phyloP scores from a whole-genome alignment of 176 grass and related monocot genomes.

The Oryza glaberrima region DNA sequence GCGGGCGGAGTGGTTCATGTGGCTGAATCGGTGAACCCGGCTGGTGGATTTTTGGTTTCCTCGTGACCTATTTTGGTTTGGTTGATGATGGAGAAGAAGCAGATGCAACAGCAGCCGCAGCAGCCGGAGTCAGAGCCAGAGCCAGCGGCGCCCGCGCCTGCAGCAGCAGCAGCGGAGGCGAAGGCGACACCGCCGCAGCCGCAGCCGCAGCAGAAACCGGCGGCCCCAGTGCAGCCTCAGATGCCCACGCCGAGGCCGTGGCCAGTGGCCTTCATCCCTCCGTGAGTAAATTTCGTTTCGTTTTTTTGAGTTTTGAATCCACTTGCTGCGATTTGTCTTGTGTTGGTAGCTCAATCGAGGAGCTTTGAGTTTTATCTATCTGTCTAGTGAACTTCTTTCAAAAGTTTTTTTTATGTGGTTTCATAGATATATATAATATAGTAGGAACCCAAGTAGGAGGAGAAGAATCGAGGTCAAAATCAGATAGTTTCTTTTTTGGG shows the following conservation, averaged over 20 bases:
- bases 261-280: constrained; percentile 45
- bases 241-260: constrained; percentile 22
- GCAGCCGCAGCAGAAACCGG: constrained; percentile 15
- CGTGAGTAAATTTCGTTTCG: constrained; percentile 39
- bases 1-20: not conserved
- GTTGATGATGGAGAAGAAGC: constrained; percentile 44
- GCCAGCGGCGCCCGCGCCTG: constrained; percentile 7
- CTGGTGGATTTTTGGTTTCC: constrained; percentile 8
- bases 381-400: constrained; percentile 10
- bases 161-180: not conserved
- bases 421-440: not conserved
- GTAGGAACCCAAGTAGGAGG: not conserved
- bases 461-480: not conserved
- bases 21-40: constrained; percentile 32
- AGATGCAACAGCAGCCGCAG: constrained; percentile 28
- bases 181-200: constrained; percentile 3
- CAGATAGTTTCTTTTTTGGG: not conserved
- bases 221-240: constrained; percentile 13
- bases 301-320: constrained; percentile 39
- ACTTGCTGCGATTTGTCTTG: not conserved
- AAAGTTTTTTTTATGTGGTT: not conserved
- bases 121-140: not conserved
- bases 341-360: constrained; percentile 15
- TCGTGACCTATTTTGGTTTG: constrained; percentile 44
- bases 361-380: constrained; percentile 4